Percentiles rank a stretch among this genome's conserved stretches.
Evolutionary conservation across 805 yeast genomes (phyloP).

Genomic region (Tetrapisispora namnaoensis): DNA sequence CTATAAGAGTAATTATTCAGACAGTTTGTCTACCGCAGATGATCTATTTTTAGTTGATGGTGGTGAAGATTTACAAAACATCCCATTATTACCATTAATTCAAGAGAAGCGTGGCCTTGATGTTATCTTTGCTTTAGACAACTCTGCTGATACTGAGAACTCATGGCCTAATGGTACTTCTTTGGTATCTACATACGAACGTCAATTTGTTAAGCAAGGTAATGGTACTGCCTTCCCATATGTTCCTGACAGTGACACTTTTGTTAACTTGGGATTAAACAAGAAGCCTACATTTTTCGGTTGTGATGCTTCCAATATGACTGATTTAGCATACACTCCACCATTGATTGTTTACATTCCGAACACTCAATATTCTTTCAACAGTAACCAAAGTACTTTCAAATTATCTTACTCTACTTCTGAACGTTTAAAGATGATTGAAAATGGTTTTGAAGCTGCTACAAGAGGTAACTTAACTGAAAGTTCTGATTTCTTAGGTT

Average conservation of each 20-base stretch:
- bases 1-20: constrained; percentile 26
- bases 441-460: constrained; percentile 68
- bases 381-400: constrained; percentile 65
- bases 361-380: constrained; percentile 55
- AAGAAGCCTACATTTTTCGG: constrained; percentile 75
- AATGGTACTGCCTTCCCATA: constrained; percentile 64
- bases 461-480: constrained; percentile 57
- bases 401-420: constrained; percentile 51
- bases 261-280: constrained; percentile 51
- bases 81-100: constrained; percentile 53
- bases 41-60: constrained; percentile 57
- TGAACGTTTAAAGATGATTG: constrained; percentile 50
- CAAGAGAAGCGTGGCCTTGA: constrained; percentile 56
- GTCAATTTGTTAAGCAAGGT: constrained; percentile 46
- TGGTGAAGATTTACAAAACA: constrained; percentile 58
- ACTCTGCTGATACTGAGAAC: constrained; percentile 54
- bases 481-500: constrained; percentile 60
- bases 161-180: constrained; percentile 65
- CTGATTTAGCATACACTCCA: constrained; percentile 45
- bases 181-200: constrained; percentile 42
- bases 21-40: constrained; percentile 33
- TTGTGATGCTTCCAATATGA: constrained; percentile 57
- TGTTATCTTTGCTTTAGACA: constrained; percentile 55
- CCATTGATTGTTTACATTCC: constrained; percentile 76
- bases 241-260: constrained; percentile 63